Conservation (phyloP, 768 basidiomycete species). For the Pulveroboletus frians region DNA sequence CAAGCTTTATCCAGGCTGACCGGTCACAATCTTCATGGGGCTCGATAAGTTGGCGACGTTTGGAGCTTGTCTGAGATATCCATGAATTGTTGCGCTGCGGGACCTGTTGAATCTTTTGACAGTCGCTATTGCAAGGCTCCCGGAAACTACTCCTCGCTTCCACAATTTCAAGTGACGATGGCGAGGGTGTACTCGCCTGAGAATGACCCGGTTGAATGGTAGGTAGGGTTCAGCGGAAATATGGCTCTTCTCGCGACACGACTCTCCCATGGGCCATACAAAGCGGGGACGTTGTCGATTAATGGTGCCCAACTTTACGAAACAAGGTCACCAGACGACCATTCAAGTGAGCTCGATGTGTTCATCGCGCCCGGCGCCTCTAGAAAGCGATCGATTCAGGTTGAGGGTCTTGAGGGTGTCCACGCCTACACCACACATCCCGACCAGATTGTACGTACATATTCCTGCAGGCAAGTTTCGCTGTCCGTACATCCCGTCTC, state of each 20-base stretch:
- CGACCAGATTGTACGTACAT: not conserved
- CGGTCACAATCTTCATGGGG: no score
- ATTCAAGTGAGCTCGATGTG: no score
- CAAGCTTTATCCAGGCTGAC: no score
- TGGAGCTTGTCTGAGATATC: no score
- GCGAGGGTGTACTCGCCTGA: not conserved
- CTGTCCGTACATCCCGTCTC: not conserved
- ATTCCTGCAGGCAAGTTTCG: not conserved
- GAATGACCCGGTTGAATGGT: not conserved
- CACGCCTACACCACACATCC: not conserved
- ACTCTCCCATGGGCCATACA: not conserved
- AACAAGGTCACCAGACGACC: not conserved
- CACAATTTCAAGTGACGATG: not conserved
- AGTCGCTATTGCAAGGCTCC: not conserved
- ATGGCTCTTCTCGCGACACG: not conserved
- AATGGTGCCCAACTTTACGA: not conserved
- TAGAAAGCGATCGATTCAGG: not conserved
- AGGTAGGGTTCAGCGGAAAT: no score
- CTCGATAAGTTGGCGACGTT: no score
- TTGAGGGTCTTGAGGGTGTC: not conserved
- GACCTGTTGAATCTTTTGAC: no score
- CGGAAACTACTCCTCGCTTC: not conserved
- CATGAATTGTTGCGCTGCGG: no score
- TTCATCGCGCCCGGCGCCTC: no score
- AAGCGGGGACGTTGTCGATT: not conserved